phyloP scores from a whole-genome alignment of 1,284 basidiomycete genomes.

The Sanghuangporus baumii region DNA sequence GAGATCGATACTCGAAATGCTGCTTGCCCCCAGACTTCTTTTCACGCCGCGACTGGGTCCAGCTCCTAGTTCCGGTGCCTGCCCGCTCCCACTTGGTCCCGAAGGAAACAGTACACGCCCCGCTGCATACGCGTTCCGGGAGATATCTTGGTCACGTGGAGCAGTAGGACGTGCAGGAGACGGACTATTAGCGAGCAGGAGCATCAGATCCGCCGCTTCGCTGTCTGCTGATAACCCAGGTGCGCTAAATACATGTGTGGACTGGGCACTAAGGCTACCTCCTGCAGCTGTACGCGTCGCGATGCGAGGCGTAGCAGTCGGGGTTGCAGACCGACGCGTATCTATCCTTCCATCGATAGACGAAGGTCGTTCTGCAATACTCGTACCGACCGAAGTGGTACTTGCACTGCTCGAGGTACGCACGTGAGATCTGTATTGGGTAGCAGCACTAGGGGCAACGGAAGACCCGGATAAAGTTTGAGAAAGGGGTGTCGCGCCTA shows the following conservation, averaged over 20 bases:
- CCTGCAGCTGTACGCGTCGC: background rate
- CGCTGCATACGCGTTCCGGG: constrained; percentile 46
- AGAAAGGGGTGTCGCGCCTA: background rate
- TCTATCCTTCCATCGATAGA: background rate
- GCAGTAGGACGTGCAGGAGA: constrained; percentile 60
- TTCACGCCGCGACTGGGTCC: constrained; percentile 11
- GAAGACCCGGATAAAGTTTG: constrained; percentile 15
- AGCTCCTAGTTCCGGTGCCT: constrained; percentile 12
- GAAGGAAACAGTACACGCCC: constrained; percentile 62
- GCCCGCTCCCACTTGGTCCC: constrained; percentile 25
- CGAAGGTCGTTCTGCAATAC: background rate
- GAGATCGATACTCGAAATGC: constrained; percentile 1
- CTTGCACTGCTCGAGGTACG: constrained; percentile 12
- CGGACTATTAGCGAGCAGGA: constrained; percentile 75
- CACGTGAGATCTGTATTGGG: constrained; percentile 3
- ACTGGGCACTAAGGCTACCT: constrained; percentile 25
- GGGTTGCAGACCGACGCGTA: constrained; percentile 15
- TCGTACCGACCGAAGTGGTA: background rate
- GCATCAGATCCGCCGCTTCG: constrained; percentile 75
- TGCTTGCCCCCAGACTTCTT: background rate
- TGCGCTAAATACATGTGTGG: constrained; percentile 27
- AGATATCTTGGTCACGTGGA: constrained; percentile 41
- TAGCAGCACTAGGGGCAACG: background rate
- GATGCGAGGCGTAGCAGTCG: constrained; percentile 12
- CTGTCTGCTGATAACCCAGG: constrained; percentile 41